phyloP scores from a whole-genome alignment of 495 filamentous ascomycete genomes.

The Pyrenopolyporus hunteri region DNA sequence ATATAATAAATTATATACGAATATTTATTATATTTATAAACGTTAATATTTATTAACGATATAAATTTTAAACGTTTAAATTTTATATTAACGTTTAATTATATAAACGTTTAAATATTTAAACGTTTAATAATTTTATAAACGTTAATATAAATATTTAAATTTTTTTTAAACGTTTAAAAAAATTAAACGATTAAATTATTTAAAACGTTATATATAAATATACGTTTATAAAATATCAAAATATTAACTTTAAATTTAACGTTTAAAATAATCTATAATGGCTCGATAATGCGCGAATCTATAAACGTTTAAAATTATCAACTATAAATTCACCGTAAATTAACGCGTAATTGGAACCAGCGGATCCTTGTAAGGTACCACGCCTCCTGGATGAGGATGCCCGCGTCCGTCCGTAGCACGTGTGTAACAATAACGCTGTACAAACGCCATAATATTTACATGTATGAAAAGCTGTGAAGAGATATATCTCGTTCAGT shows the following conservation, averaged over 20 bases:
- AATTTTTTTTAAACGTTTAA: neutral
- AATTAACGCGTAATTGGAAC: neutral
- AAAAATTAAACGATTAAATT: neutral
- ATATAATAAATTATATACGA: neutral
- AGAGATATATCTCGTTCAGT: neutral
- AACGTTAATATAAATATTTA: neutral
- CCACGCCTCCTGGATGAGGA: constrained; percentile 14
- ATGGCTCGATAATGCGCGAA: neutral
- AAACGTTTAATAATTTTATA: neutral
- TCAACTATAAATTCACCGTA: neutral
- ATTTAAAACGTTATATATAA: too few species aligned
- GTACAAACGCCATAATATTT: constrained; percentile 21
- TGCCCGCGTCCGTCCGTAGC: constrained; percentile 26
- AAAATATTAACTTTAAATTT: neutral
- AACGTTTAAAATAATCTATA: neutral
- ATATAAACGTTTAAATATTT: neutral
- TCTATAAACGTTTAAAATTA: neutral
- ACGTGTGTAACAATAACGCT: constrained; percentile 23
- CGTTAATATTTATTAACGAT: neutral
- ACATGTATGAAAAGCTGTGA: constrained; percentile 3
- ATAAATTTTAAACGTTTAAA: neutral
- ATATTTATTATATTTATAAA: neutral
- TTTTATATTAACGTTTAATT: neutral
- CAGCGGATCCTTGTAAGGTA: neutral
- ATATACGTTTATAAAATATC: neutral